phyloP scores from a whole-genome alignment of 129 eudicot genomes.

The Rutidosis leptorrhynchoides region DNA sequence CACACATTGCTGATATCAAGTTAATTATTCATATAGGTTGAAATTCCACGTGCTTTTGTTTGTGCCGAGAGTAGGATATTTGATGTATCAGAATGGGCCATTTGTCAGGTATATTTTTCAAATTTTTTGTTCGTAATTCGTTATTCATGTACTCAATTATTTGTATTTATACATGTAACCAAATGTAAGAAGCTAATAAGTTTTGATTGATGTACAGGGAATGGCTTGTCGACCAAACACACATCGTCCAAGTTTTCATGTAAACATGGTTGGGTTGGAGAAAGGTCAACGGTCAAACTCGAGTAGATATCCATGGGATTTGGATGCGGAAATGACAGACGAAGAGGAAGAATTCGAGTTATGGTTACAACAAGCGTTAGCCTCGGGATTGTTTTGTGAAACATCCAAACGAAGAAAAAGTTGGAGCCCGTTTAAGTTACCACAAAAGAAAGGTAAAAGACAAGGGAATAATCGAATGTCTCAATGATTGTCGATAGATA shows the following conservation, averaged over 20 bases:
- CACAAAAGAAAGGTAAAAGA: constrained; percentile 61
- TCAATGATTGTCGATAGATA: neutral
- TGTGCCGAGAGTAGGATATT: constrained; percentile 99
- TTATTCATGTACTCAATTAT: too few relatives aligned
- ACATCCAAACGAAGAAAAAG: constrained; percentile 55
- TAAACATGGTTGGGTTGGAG: constrained; percentile 93
- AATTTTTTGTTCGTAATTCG: too few relatives aligned
- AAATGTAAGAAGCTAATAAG: neutral
- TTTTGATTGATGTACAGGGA: neutral
- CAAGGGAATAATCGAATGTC: constrained; percentile 59
- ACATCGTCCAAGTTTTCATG: constrained; percentile 60
- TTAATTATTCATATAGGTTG: constrained; percentile 43
- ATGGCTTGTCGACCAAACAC: neutral
- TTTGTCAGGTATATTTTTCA: too few relatives aligned
- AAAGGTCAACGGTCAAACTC: constrained; percentile 64
- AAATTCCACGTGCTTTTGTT: constrained; percentile 92
- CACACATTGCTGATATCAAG: constrained; percentile 1
- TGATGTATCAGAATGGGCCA: too few relatives aligned
- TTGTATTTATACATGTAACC: neutral
- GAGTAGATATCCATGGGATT: constrained; percentile 79
- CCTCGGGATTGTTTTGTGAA: neutral
- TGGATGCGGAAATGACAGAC: constrained; percentile 84
- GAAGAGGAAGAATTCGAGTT: constrained; percentile 94
- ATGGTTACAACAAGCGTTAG: constrained; percentile 81
- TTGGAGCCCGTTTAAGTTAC: constrained; percentile 92